Conservation (phyloP, 345 rosid genomes). For the Pistacia integerrima region DNA sequence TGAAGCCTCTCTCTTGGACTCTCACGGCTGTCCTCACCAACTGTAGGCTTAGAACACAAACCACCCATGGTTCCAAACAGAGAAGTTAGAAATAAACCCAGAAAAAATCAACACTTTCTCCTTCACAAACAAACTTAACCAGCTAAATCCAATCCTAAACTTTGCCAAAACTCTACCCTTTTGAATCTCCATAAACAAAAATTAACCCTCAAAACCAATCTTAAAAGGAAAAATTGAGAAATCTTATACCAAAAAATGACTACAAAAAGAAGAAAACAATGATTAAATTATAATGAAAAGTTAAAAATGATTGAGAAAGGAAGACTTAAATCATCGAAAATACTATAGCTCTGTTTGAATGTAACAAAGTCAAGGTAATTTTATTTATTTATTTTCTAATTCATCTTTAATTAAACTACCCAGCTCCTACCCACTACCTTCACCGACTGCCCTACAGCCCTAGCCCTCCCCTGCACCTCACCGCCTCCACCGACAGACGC, state of each 20-base stretch:
- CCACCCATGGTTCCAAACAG: conserved; percentile 66
- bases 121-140: background rate
- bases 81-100: background rate
- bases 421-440: no score
- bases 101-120: background rate
- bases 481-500: no score
- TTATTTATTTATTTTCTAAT: no score
- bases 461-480: no score
- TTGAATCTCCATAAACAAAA: background rate
- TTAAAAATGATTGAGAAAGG: conserved; percentile 5
- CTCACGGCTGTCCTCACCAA: conserved; percentile 37
- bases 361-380: no score
- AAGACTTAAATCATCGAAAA: conserved; percentile 24
- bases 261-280: background rate
- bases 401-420: no score
- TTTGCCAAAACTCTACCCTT: background rate
- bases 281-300: background rate
- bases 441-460: no score
- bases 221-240: background rate
- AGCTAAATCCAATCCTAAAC: background rate
- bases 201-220: background rate
- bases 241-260: conserved; percentile 5
- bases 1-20: conserved; percentile 50
- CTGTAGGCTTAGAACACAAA: conserved; percentile 59
- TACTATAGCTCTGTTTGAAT: conserved; percentile 28